A percentile compares a stretch with the other conserved stretches of the same genome.
phyloP scores from a whole-genome alignment of 2,329 filamentous ascomycete species.

The Aspergillus udagawae region DNA sequence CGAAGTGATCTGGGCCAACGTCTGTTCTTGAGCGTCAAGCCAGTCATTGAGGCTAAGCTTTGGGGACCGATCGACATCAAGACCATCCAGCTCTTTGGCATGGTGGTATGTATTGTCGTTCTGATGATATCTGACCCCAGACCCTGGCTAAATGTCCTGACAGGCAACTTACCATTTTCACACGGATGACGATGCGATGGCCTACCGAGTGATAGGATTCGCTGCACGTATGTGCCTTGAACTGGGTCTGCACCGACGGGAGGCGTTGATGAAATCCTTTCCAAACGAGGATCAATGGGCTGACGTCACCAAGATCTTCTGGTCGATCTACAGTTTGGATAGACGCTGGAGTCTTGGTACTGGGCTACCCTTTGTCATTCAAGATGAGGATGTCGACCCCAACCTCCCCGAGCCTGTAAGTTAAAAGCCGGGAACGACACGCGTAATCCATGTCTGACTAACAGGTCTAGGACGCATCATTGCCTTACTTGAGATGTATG shows the following conservation, averaged over 20 bases:
- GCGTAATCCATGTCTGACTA: neutral
- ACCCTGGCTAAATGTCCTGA: constrained; percentile 1
- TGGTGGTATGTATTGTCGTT: constrained; percentile 34
- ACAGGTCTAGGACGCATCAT: constrained; percentile 35
- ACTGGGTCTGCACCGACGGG: constrained; percentile 75
- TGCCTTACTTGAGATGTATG: constrained; percentile 77
- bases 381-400: constrained; percentile 81
- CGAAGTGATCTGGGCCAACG: constrained; percentile 69
- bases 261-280: constrained; percentile 66
- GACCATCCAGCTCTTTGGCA: constrained; percentile 55
- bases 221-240: constrained; percentile 75
- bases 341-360: constrained; percentile 87
- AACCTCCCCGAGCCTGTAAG: constrained; percentile 72
- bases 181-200: constrained; percentile 76
- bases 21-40: constrained; percentile 73
- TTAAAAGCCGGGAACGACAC: neutral
- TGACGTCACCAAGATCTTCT: constrained; percentile 70
- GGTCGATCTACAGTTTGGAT: constrained; percentile 82
- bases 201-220: constrained; percentile 83
- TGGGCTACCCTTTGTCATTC: constrained; percentile 78
- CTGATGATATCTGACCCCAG: neutral
- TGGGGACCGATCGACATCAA: constrained; percentile 56
- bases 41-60: constrained; percentile 62
- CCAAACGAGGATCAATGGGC: constrained; percentile 64
- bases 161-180: constrained; percentile 78